Conservation (phyloP, 129 eudicot genomes). For the Artemisia tridentata region DNA sequence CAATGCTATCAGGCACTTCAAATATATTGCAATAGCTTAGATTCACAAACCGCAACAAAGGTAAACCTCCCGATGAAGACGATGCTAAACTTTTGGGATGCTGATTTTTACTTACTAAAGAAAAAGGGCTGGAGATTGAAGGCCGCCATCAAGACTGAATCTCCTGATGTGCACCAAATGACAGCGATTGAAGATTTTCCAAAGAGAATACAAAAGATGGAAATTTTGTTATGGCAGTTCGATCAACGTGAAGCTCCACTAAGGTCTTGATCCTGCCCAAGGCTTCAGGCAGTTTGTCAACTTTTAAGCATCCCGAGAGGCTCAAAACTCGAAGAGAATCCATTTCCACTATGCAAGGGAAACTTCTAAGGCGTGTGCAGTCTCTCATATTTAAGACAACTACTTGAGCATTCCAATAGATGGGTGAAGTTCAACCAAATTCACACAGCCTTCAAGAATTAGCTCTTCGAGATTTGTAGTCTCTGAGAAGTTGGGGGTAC, state of each 20-base stretch:
- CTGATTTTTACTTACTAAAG: too few species aligned
- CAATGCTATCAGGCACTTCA: slow-evolving; percentile 10
- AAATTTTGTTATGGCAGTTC: slow-evolving; percentile 5
- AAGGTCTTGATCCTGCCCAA: background rate
- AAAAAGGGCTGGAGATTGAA: too few species aligned
- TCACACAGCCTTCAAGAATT: slow-evolving; percentile 18
- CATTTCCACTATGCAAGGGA: background rate
- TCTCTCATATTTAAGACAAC: background rate
- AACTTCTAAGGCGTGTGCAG: background rate
- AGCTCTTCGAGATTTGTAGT: slow-evolving; percentile 10
- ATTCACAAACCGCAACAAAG: background rate
- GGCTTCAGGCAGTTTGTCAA: background rate
- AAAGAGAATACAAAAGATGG: slow-evolving; percentile 5
- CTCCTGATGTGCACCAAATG: background rate
- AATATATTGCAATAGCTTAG: slow-evolving; percentile 1
- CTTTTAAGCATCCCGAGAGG: slow-evolving; percentile 6
- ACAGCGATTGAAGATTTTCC: background rate
- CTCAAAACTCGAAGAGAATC: background rate
- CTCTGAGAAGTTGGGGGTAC: slow-evolving; percentile 3
- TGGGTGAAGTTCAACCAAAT: slow-evolving; percentile 13
- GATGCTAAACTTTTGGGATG: background rate
- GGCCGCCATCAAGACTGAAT: background rate
- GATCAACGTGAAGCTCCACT: background rate
- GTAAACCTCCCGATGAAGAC: slow-evolving; percentile 2
- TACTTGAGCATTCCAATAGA: slow-evolving; percentile 15